These are phyloP conservation scores for Kodamaea hsintzibuensis DNA, from an alignment of 805 yeast genomes.

Conservation along the genomic window DNA sequence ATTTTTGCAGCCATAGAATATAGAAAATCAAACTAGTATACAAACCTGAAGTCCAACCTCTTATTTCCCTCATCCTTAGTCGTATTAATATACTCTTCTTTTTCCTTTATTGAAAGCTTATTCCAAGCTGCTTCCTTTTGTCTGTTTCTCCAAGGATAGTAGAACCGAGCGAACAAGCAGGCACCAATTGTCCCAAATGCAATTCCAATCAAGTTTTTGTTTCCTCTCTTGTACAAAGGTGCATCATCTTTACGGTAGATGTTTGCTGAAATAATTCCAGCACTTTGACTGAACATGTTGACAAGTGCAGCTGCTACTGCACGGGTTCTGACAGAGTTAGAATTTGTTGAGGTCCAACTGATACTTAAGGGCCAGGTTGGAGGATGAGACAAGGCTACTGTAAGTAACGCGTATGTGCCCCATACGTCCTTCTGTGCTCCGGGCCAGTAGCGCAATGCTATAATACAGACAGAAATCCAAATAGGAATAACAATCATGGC, in stretches of 20 bases:
- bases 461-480: constrained; percentile 20
- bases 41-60: constrained; percentile 52
- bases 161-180: constrained; percentile 35
- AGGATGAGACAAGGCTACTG: constrained; percentile 45
- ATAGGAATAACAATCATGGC: constrained; percentile 15
- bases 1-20: background rate
- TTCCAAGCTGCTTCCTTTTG: constrained; percentile 53
- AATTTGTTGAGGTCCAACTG: constrained; percentile 61
- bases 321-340: constrained; percentile 60
- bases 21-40: constrained; percentile 17
- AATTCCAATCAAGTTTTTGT: constrained; percentile 42
- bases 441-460: constrained; percentile 41
- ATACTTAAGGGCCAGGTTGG: constrained; percentile 57
- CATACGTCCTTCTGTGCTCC: constrained; percentile 41
- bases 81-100: constrained; percentile 43
- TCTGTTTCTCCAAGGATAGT: constrained; percentile 45
- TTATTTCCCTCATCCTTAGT: constrained; percentile 58
- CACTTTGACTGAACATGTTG: constrained; percentile 65
- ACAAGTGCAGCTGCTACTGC: constrained; percentile 66
- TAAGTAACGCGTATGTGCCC: constrained; percentile 44
- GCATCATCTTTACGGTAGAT: constrained; percentile 58
- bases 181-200: constrained; percentile 34
- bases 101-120: constrained; percentile 49
- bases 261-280: constrained; percentile 53
- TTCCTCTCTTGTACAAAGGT: constrained; percentile 64